Evolutionary conservation across 139 green algal genomes (phyloP).

Genomic region (Volvox reticuliferus): DNA sequence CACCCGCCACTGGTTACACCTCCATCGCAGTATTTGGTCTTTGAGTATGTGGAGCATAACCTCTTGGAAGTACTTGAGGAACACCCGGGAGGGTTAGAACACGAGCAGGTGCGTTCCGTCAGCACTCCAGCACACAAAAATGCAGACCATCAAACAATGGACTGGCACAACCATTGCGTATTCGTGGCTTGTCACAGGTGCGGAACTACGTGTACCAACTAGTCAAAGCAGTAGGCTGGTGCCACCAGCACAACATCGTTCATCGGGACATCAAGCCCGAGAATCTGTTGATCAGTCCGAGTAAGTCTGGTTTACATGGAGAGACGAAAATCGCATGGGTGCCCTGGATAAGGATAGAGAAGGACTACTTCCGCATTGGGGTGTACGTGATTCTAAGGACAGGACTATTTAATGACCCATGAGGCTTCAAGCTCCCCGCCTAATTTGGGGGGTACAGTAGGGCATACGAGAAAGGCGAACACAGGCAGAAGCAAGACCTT

Average conservation of each 20-base stretch:
- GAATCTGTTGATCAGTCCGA: slow-evolving; percentile 83
- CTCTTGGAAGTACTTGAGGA: slow-evolving; percentile 87
- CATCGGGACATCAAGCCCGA: slow-evolving; percentile 90
- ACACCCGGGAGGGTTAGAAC: slow-evolving; percentile 65
- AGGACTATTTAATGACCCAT: too few species aligned
- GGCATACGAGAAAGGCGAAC: too few species aligned
- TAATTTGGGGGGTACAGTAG: too few species aligned
- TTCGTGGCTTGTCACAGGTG: slow-evolving; percentile 41
- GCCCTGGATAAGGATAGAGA: too few species aligned
- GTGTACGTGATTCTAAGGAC: too few species aligned
- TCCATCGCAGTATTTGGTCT: slow-evolving; percentile 86
- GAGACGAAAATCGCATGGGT: too few species aligned
- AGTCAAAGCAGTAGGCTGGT: slow-evolving; percentile 78
- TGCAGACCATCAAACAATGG: neutral
- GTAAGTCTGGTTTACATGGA: slow-evolving; percentile 3
- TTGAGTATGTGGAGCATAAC: slow-evolving; percentile 93
- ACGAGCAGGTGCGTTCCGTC: slow-evolving; percentile 58
- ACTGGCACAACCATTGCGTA: neutral
- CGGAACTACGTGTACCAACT: slow-evolving; percentile 84
- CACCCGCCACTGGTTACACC: neutral
- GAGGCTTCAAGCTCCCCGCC: too few species aligned
- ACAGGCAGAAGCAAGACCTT: too few species aligned
- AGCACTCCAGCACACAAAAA: neutral
- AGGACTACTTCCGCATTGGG: too few species aligned
- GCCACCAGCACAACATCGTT: slow-evolving; percentile 79